Base-by-base conservation (phyloP, 2,329 filamentous ascomycete species). In the Aspergillus sp. region DNA sequence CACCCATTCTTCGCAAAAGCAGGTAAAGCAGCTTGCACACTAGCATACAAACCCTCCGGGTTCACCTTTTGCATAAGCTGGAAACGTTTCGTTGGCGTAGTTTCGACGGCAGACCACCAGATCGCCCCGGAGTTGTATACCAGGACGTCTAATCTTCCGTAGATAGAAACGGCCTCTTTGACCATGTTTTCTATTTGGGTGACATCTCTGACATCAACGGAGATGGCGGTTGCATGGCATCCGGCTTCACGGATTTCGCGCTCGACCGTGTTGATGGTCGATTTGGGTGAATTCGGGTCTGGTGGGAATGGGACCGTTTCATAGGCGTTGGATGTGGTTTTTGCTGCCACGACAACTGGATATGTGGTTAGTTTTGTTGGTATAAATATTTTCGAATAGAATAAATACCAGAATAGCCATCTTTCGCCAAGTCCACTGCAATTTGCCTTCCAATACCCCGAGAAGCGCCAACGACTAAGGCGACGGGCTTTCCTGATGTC, bases 121-220 rank as follows among this genome's bases (percentile, higher is more conserved):
- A 94, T 90, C 3, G 88, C 88, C 33, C 88, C 88, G 0, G 84
- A 83, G 62, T 93, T 94, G 72, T 94, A 94, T 39, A 93, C 65
- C 2, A 94, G 67, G 0, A 85, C 83, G 60, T 93, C 87, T 4
- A 94, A 70, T 19, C 77, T 77, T 35, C 76, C 75, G 55, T 85
- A 84, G 5, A 64, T 71, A 56, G 79, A 51, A 5, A 86, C 67
- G 0, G 83, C 83, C 43, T 74, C 63, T 19, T 76, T 61, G 3
- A 90, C 69, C 33, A 91, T 73, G 6, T 61, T 55, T 40, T 82
- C 65, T 27, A 90, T 73, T 62, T 79, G 83, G 6, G 72, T 67
- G n/a, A 73, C 72, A 53, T 81, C 73, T 41, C 87, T 78, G 0
- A 85, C 84, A 58, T 94, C 88, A 6, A 88, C 85, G 6, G 77